Evolutionary conservation across 805 yeast species (phyloP).

Genomic region (Zygoascus ofunaensis): DNA sequence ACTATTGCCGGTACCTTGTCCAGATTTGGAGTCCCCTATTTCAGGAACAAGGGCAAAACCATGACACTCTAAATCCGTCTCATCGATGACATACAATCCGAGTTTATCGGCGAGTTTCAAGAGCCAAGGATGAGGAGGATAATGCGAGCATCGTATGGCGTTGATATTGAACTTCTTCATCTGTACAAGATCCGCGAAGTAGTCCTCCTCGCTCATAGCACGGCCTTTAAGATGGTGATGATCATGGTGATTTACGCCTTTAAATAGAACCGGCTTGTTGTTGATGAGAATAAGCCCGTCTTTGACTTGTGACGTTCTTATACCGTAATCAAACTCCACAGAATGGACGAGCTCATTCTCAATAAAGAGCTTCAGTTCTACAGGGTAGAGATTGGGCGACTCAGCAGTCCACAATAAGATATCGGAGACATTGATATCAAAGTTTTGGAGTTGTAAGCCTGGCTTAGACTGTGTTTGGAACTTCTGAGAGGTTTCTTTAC

Average conservation of each 20-base stretch:
- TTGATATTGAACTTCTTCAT: constrained; percentile 32
- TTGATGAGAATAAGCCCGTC: constrained; percentile 27
- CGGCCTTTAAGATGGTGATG: constrained; percentile 30
- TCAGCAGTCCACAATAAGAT: constrained; percentile 32
- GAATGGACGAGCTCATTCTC: constrained; percentile 10
- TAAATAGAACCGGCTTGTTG: constrained; percentile 25
- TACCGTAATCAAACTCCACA: constrained; percentile 23
- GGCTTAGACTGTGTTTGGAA: neutral
- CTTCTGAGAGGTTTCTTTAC: neutral
- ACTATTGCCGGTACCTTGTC: constrained; percentile 1
- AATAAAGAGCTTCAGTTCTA: constrained; percentile 14
- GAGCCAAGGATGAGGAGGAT: constrained; percentile 31
- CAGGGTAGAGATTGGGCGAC: constrained; percentile 25
- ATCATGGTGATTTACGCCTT: constrained; percentile 34
- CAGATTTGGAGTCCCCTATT: constrained; percentile 7
- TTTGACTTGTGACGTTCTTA: constrained; percentile 25
- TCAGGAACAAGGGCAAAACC: constrained; percentile 22
- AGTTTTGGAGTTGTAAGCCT: neutral
- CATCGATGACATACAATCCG: constrained; percentile 33
- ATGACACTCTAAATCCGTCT: constrained; percentile 33
- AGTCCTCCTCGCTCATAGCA: constrained; percentile 29
- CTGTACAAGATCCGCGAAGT: constrained; percentile 25
- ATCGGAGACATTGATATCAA: constrained; percentile 8
- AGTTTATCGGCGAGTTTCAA: constrained; percentile 26
- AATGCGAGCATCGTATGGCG: constrained; percentile 32